Conservation (phyloP, 768 basidiomycete species). For the Suillus occidentalis region DNA sequence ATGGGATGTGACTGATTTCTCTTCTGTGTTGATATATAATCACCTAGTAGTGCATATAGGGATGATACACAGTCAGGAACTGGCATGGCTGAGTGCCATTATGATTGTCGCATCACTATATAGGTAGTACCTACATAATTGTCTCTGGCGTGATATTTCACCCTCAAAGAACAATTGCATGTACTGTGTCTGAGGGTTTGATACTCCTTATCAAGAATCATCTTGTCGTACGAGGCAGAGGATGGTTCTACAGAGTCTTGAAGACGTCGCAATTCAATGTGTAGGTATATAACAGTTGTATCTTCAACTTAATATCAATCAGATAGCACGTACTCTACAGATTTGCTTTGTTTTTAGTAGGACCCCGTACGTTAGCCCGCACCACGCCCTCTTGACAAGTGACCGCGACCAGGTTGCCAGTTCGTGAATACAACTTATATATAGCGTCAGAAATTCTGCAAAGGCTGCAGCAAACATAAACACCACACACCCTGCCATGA, state of each 20-base stretch:
- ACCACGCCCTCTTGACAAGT: conserved; percentile 81
- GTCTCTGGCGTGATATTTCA: not conserved
- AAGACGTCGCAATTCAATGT: not conserved
- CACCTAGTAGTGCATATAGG: too few relatives aligned
- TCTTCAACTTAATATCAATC: not conserved
- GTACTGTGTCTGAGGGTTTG: not conserved
- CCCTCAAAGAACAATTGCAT: not conserved
- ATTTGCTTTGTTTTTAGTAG: conserved; percentile 34
- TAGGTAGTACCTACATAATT: not conserved
- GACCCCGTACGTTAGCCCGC: conserved; percentile 53
- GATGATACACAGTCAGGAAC: too few relatives aligned
- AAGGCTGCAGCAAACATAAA: not conserved
- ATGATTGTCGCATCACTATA: not conserved
- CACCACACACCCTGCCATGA: conserved; percentile 60
- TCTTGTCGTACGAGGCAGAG: not conserved
- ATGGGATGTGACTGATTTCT: too few relatives aligned
- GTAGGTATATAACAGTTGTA: not conserved
- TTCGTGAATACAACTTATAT: conserved; percentile 64
- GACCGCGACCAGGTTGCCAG: conserved; percentile 69
- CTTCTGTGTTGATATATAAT: too few relatives aligned
- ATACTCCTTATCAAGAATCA: not conserved
- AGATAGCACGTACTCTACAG: conserved; percentile 22
- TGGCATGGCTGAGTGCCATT: too few relatives aligned
- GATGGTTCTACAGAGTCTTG: not conserved
- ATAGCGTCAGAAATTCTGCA: conserved; percentile 2